Percentiles rank a stretch among this genome's conserved stretches.
These are phyloP conservation scores for Hymenoscyphus fructigenus DNA, from an alignment of 2,329 filamentous ascomycete genomes.

Conservation along the genomic window DNA sequence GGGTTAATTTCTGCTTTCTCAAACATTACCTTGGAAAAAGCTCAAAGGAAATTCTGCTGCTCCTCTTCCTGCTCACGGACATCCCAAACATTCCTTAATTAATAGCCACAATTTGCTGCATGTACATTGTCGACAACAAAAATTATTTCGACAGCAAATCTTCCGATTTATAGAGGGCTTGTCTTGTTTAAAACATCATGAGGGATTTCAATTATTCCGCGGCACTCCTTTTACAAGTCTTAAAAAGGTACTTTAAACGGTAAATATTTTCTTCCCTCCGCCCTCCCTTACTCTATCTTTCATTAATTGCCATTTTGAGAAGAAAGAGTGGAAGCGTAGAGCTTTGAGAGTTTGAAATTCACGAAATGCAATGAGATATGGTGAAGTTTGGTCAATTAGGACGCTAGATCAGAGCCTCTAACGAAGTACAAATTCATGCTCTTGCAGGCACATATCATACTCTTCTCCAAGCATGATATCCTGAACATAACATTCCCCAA, in stretches of 20 bases:
- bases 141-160: not conserved
- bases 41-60: too few relatives aligned
- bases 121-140: not conserved
- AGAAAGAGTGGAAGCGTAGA: not conserved
- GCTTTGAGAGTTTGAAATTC: not conserved
- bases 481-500: not conserved
- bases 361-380: not conserved
- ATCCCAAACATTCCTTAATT: not conserved
- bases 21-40: too few relatives aligned
- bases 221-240: too few relatives aligned
- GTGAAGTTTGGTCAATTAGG: not conserved
- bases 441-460: not conserved
- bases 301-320: not conserved
- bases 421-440: not conserved
- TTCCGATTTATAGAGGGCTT: not conserved
- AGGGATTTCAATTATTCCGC: too few relatives aligned
- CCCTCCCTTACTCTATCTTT: too few relatives aligned
- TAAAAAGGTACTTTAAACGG: too few relatives aligned
- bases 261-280: too few relatives aligned
- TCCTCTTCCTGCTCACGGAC: not conserved
- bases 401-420: not conserved
- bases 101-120: too few relatives aligned
- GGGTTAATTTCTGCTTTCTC: too few relatives aligned
- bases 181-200: too few relatives aligned
- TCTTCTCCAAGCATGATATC: constrained; percentile 1